Conservation (phyloP, 768 basidiomycete genomes). For the Tremella mesenterica region DNA sequence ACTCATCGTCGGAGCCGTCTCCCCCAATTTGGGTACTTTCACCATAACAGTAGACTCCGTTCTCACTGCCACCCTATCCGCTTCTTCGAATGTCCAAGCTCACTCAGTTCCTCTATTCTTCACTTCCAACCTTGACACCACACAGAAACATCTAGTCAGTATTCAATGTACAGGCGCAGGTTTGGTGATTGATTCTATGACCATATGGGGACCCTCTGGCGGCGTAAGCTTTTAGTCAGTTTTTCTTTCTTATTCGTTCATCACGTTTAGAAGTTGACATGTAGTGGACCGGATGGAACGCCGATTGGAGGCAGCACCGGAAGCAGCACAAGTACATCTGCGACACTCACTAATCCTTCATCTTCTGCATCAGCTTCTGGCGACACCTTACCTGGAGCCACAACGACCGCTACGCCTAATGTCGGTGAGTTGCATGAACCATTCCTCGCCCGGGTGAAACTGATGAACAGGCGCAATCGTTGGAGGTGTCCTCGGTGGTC, state of each 20-base stretch:
- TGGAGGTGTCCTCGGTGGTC: conserved; percentile 10
- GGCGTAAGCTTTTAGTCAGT: conserved; percentile 22
- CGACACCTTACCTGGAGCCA: no score
- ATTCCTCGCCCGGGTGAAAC: conserved; percentile 4
- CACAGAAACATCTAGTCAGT: conserved; percentile 11
- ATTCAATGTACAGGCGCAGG: conserved; percentile 6
- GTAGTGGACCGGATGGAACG: background rate
- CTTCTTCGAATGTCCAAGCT: conserved; percentile 9
- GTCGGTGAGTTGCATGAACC: no score
- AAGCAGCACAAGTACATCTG: no score
- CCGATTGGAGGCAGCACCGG: background rate
- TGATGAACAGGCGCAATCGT: conserved; percentile 10
- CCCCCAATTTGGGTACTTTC: conserved; percentile 13
- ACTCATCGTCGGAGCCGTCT: conserved; percentile 17
- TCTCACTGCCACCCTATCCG: background rate
- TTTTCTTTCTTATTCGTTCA: background rate
- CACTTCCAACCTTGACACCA: conserved; percentile 22
- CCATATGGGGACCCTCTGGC: conserved; percentile 19
- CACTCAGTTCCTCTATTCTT: conserved; percentile 26
- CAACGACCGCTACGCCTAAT: no score
- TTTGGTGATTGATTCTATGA: conserved; percentile 22
- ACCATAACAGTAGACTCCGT: conserved; percentile 14
- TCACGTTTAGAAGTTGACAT: background rate
- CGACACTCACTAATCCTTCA: no score
- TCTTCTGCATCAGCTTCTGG: no score